A percentile compares a stretch with the other conserved stretches of the same genome.
These are phyloP conservation scores for Dothideomycetidae sp. DNA, from an alignment of 2,329 filamentous ascomycete species.

Conservation along the genomic window DNA sequence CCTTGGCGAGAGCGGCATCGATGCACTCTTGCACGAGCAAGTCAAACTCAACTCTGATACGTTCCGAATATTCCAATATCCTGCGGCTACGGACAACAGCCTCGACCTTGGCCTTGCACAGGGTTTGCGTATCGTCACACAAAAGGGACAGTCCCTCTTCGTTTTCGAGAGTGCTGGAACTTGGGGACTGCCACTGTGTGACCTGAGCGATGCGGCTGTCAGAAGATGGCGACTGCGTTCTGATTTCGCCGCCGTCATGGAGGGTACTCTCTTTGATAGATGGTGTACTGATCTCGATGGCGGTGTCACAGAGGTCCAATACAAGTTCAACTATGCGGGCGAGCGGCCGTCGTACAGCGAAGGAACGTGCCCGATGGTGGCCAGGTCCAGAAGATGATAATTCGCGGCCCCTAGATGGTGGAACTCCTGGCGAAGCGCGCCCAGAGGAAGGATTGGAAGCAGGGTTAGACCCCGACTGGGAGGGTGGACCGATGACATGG, in stretches of 20 bases:
- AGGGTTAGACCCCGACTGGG: constrained; percentile 46
- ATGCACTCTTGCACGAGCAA: constrained; percentile 92
- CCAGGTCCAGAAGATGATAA: constrained; percentile 52
- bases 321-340: constrained; percentile 89
- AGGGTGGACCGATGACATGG: constrained; percentile 63
- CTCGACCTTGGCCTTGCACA: constrained; percentile 80
- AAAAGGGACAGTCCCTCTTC: constrained; percentile 77
- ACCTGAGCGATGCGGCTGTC: constrained; percentile 92
- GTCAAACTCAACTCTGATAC: constrained; percentile 87
- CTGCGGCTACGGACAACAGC: constrained; percentile 80
- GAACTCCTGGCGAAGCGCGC: constrained; percentile 54
- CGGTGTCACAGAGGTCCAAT: constrained; percentile 88
- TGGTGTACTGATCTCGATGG: constrained; percentile 85
- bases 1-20: constrained; percentile 77
- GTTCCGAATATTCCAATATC: constrained; percentile 90
- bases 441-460: constrained; percentile 60
- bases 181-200: constrained; percentile 90
- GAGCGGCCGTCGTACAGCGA: constrained; percentile 78
- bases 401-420: constrained; percentile 51
- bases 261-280: constrained; percentile 72
- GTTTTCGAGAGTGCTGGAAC: constrained; percentile 78
- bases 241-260: constrained; percentile 57
- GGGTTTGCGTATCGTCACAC: constrained; percentile 78
- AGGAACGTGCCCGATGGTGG: constrained; percentile 72
- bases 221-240: constrained; percentile 89